phyloP scores from a whole-genome alignment of 805 yeast genomes.

The Saccharomycopsis babjevae region DNA sequence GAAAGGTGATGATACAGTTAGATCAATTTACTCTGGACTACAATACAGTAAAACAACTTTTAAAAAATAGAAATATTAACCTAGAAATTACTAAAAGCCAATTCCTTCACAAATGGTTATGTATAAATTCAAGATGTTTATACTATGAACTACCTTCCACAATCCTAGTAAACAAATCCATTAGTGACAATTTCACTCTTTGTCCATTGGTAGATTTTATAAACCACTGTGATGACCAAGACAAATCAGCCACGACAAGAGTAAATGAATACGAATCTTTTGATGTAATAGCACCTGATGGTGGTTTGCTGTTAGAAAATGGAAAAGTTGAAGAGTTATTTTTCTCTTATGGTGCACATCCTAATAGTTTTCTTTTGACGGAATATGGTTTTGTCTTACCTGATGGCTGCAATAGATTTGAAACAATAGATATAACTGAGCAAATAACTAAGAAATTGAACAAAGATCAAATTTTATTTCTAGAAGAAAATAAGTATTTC shows the following conservation, averaged over 20 bases:
- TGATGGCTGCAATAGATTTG: constrained; percentile 44
- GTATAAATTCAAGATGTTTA: constrained; percentile 85
- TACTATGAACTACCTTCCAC: constrained; percentile 53
- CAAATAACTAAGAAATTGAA: constrained; percentile 30
- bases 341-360: constrained; percentile 81
- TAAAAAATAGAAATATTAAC: not conserved
- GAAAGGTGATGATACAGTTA: constrained; percentile 4
- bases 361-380: constrained; percentile 67
- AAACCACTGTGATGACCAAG: constrained; percentile 45
- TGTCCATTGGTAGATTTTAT: constrained; percentile 87
- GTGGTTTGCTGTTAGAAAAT: constrained; percentile 24
- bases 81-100: constrained; percentile 12
- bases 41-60: not conserved
- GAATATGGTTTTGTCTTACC: constrained; percentile 76
- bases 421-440: constrained; percentile 53
- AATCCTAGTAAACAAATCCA: constrained; percentile 31
- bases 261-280: constrained; percentile 32
- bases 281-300: not conserved
- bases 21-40: constrained; percentile 8
- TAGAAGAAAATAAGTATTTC: constrained; percentile 45
- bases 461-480: constrained; percentile 32
- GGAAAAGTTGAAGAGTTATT: constrained; percentile 43
- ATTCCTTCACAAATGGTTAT: constrained; percentile 69
- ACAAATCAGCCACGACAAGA: constrained; percentile 43
- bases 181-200: constrained; percentile 67